phyloP scores from a whole-genome alignment of 2,329 filamentous ascomycete species.

The Allantophomopsis lycopodina region DNA sequence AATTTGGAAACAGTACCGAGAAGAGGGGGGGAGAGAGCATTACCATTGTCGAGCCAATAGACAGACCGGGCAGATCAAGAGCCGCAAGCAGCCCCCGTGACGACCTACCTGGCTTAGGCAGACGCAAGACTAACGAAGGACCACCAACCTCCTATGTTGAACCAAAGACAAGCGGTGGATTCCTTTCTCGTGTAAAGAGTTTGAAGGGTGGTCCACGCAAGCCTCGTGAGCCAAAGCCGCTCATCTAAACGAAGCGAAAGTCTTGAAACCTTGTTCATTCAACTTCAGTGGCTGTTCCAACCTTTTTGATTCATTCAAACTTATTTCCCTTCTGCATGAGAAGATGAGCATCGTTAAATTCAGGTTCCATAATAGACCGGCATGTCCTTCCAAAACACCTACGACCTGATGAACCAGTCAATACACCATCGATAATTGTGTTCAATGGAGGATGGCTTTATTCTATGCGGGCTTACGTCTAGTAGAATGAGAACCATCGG shows the following conservation, averaged over 20 bases:
- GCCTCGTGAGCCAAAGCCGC: constrained; percentile 14
- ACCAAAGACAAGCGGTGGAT: constrained; percentile 32
- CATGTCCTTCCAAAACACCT: no score
- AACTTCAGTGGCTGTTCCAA: not conserved
- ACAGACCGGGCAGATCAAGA: constrained; percentile 20
- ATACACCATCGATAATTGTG: not conserved
- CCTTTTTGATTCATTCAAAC: not conserved
- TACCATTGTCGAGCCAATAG: constrained; percentile 25
- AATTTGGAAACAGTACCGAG: constrained; percentile 53
- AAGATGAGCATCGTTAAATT: not conserved
- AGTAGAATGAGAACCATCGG: not conserved
- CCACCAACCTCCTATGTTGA: constrained; percentile 20
- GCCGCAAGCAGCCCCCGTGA: constrained; percentile 42
- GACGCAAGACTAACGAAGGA: constrained; percentile 48
- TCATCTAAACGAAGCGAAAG: not conserved
- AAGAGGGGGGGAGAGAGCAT: constrained; percentile 50
- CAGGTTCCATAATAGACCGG: no score
- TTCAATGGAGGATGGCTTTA: not conserved
- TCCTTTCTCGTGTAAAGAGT: constrained; percentile 70
- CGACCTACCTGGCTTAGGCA: constrained; percentile 35
- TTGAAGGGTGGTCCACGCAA: constrained; percentile 56
- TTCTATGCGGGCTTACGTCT: not conserved
- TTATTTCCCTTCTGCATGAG: not conserved
- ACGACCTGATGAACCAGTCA: not conserved
- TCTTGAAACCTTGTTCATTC: not conserved